Conservation (phyloP, 179 eudicot species). For the Carnegiea gigantea region DNA sequence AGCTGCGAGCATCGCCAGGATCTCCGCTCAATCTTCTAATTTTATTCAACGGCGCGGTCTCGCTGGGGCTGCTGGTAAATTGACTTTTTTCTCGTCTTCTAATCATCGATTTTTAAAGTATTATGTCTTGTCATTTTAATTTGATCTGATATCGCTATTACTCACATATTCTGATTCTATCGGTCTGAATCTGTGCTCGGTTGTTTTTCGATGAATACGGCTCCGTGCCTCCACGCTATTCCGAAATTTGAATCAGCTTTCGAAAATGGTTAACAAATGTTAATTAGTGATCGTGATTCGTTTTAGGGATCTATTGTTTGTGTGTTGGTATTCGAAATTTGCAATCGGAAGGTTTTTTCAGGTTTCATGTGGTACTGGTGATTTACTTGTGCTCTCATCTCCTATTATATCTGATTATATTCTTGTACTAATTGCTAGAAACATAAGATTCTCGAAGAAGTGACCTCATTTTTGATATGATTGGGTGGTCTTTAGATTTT, state of each 20-base stretch:
- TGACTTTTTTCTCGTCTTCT: background rate
- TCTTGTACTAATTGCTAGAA: background rate
- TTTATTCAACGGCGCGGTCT: constrained; percentile 71
- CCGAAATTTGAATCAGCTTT: background rate
- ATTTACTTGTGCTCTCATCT: background rate
- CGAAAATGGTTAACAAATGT: background rate
- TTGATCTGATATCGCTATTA: background rate
- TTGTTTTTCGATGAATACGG: background rate
- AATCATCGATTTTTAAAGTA: background rate
- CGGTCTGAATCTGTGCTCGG: background rate
- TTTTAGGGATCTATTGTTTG: background rate
- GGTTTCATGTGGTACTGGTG: background rate
- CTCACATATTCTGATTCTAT: background rate
- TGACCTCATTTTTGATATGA: background rate
- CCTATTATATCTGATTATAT: background rate
- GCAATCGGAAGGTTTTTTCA: background rate
- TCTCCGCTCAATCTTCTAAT: constrained; percentile 35
- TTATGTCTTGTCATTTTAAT: background rate
- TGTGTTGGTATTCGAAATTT: background rate
- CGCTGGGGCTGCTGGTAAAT: constrained; percentile 66
- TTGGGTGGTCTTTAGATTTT: background rate
- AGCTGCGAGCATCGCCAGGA: constrained; percentile 48
- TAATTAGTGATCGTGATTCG: background rate
- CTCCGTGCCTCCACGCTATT: background rate
- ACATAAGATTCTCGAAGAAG: background rate